Conservation (phyloP, 176 grass and related monocot genomes). For the Aegilops longissima region DNA sequence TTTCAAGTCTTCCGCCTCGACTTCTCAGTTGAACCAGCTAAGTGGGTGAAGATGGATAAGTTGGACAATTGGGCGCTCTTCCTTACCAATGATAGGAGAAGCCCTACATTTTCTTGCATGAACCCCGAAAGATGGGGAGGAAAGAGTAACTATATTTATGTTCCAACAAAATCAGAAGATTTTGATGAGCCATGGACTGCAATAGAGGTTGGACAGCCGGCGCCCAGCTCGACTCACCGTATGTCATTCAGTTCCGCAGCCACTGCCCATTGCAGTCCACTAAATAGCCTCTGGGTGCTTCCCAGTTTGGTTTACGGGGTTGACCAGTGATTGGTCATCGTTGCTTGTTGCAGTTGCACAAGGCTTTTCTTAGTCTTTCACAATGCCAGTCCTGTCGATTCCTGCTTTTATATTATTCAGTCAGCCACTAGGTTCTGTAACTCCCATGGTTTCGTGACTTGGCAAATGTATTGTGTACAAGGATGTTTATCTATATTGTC, state of each 20-base stretch:
- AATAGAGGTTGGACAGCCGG: conserved; percentile 20
- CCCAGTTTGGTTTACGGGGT: conserved; percentile 29
- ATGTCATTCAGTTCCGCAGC: not conserved
- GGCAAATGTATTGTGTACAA: not conserved
- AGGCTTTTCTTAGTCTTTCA: not conserved
- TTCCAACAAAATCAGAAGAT: not conserved
- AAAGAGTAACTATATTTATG: conserved; percentile 49
- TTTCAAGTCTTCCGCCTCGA: conserved; percentile 35
- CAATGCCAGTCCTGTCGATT: not conserved
- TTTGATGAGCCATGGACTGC: conserved; percentile 24
- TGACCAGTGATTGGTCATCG: not conserved
- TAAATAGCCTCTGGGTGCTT: conserved; percentile 21
- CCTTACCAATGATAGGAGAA: conserved; percentile 14
- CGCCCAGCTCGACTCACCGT: not conserved
- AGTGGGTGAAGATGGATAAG: conserved; percentile 40
- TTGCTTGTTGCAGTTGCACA: not conserved
- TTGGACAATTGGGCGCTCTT: conserved; percentile 53
- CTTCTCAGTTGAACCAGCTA: conserved; percentile 6
- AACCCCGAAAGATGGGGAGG: conserved; percentile 63
- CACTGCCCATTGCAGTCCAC: not conserved
- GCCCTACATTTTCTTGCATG: conserved; percentile 43
- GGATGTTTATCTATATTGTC: not conserved
- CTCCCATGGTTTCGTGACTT: not conserved
- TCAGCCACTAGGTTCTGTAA: not conserved
- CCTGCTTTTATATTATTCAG: not conserved